phyloP scores from a whole-genome alignment of 2,329 filamentous ascomycete genomes.

The Cordyceps farinosa region DNA sequence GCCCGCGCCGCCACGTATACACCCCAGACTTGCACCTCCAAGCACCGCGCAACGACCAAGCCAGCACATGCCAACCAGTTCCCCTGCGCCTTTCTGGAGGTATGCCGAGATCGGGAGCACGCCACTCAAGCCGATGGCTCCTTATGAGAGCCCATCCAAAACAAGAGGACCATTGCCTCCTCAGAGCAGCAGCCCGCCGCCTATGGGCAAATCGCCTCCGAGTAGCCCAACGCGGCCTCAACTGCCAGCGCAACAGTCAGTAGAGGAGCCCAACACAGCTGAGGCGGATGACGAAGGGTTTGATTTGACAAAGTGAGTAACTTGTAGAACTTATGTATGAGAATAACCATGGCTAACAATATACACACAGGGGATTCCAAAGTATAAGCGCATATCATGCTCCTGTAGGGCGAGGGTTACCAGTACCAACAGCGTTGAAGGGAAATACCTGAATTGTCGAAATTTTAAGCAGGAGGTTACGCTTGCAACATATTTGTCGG shows the following conservation, averaged over 20 bases:
- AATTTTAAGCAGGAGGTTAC: neutral
- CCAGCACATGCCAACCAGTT: slow-evolving; percentile 81
- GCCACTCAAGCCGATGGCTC: slow-evolving; percentile 50
- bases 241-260: slow-evolving; percentile 25
- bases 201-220: slow-evolving; percentile 47
- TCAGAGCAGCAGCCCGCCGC: slow-evolving; percentile 58
- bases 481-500: neutral
- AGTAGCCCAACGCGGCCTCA: slow-evolving; percentile 49
- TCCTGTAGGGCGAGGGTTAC: slow-evolving; percentile 45
- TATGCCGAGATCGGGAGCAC: slow-evolving; percentile 75
- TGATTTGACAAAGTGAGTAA: slow-evolving; percentile 55
- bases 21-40: slow-evolving; percentile 72
- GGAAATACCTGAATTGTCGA: slow-evolving; percentile 28
- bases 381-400: slow-evolving; percentile 63
- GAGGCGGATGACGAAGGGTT: slow-evolving; percentile 48
- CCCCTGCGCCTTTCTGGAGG: slow-evolving; percentile 85
- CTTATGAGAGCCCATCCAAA: slow-evolving; percentile 61
- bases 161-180: slow-evolving; percentile 38
- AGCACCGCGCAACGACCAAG: slow-evolving; percentile 78
- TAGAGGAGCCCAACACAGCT: slow-evolving; percentile 26
- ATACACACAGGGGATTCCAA: slow-evolving; percentile 56
- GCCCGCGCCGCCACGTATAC: slow-evolving; percentile 68
- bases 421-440: slow-evolving; percentile 41
- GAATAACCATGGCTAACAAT: slow-evolving; percentile 21
- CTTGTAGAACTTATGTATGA: neutral